Evolutionary conservation across 2,329 filamentous ascomycete species (phyloP), one percentile per base, ranked within the genome.

Genomic region (Nemania sp.): DNA sequence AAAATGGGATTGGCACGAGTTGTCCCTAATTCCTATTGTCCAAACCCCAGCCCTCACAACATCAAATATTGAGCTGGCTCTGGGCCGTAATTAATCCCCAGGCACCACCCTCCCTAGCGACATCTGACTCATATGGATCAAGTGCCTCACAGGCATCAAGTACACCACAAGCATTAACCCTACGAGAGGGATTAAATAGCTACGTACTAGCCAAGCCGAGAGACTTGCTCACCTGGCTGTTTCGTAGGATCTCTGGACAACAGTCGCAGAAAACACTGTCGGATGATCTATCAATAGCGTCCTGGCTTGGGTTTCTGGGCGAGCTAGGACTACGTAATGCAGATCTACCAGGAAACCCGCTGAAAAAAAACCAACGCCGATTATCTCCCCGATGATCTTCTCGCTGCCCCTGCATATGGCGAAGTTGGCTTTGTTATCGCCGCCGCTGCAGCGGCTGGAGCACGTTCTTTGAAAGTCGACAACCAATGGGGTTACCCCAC

Each of bases 391-490:
- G 42, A 13, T 12, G 52, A 54, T 25, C 29, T 54, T 25, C 25
- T 54, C 11, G 52, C 40, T 20, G 52, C n/a, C 15, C 40, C 52
- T 15, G 40, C 52, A 25, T 47, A 46, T 39, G 42, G 52, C n/a
- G 40, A 54, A 34, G 42, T 54, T 11, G 52, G 52, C 40, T 54
- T 54, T 32, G n/a, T 54, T 46, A 17, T 54, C 5, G 18, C 52
- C 6, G 52, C 52, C 11, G 29, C 42, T 37, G 42, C 42, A 13
- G 40, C 40, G 12, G 42, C 42, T 2, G 52, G 52, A 11, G 52
- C 40, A 20, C 15, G 39, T 43, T 54, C 42, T 47, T 46, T 29
- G 42, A 13, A 46, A 39, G 2, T 43, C 12, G 42, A 46, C 32
- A n/a, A n/a, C 12, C 42, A 6, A 29, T 54, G 15, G 11, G 37